Base-by-base conservation (phyloP, 2,329 filamentous ascomycete species). In the Apiospora marii region DNA sequence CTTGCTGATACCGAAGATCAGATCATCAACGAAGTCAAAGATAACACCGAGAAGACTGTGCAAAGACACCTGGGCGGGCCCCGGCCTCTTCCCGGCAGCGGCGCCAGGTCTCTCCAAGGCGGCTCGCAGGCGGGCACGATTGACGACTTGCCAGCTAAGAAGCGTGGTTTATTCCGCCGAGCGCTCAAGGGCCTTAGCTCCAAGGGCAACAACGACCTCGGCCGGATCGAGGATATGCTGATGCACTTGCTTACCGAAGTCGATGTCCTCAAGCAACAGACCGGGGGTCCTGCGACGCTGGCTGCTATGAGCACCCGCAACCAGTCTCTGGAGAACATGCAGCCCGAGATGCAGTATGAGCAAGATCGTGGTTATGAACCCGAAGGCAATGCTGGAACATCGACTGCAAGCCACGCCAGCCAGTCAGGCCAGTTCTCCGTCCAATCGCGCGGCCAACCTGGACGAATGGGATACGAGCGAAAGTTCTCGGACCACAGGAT, bases 171-270 rank as follows among this genome's bases (percentile, higher is more conserved):
- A n/a, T 96, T 98, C 85, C 93, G 93, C 78, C 92, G 96, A 74
- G 96, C 96, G n/a, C 87, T 99, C 69, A 96, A 97, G 81, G 95
- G 95, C 3, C 86, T 99, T 69, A 94, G 94, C 77, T 89, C 93
- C 79, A 97, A 96, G 85, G 96, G 94, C 70, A 92, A 93, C 10
- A 96, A 93, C 78, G 96, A 99, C 77, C 89, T 98, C 70, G 90
- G 91, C 75, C 93, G 94, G 77, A 98, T 98, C 74, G 94, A 96
- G 81, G 93, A 94, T 74, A 96, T 96, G 93, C 89, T 99, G 46
- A 93, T 96, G 82, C 95, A 98, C 80, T 89, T 99, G 30, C 90
- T 99, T 27, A 93, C 92, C 69, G 96, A 99, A 80, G 95, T 99
- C 8, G 96, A 98, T 80, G 93, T 90, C 67, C 86, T 96, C 73